These are phyloP conservation scores for Fraxinus americana DNA, from an alignment of 257 asterid genomes.

Conservation along the genomic window DNA sequence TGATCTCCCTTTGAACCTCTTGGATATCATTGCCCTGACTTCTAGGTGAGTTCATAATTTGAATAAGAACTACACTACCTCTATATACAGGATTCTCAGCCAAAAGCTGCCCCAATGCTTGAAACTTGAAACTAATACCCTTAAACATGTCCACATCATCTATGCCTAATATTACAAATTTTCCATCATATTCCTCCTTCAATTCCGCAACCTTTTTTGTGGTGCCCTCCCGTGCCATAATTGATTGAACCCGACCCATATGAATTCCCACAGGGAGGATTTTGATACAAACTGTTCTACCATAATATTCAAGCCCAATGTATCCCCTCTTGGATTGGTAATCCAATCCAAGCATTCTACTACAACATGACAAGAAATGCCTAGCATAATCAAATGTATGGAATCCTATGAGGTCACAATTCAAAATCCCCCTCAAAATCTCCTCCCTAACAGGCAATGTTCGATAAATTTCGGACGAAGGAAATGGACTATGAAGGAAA, in stretches of 20 bases:
- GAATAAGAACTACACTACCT: constrained; percentile 50
- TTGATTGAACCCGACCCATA: constrained; percentile 41
- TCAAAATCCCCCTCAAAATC: constrained; percentile 51
- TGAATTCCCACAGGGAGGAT: constrained; percentile 57
- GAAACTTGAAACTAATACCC: constrained; percentile 55
- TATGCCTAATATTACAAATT: constrained; percentile 48
- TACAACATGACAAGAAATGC: constrained; percentile 59
- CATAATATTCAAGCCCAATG: constrained; percentile 55
- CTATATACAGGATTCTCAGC: constrained; percentile 31
- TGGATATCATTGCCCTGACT: constrained; percentile 53
- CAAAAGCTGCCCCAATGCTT: constrained; percentile 47
- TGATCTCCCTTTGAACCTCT: constrained; percentile 51
- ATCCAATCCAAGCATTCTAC: constrained; percentile 63
- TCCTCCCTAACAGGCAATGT: constrained; percentile 62
- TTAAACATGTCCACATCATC: constrained; percentile 67
- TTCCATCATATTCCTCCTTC: constrained; percentile 41
- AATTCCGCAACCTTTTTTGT: constrained; percentile 37
- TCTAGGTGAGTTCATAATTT: constrained; percentile 51
- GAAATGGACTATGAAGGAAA: constrained; percentile 56
- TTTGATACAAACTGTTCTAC: constrained; percentile 55
- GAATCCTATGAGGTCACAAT: constrained; percentile 62
- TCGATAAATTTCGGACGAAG: constrained; percentile 58
- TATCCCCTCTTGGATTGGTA: constrained; percentile 58
- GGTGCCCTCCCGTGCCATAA: constrained; percentile 31
- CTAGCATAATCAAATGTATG: constrained; percentile 70